These are phyloP conservation scores for Leccinum pellstonianum DNA, from an alignment of 768 basidiomycete species.

Conservation along the genomic window DNA sequence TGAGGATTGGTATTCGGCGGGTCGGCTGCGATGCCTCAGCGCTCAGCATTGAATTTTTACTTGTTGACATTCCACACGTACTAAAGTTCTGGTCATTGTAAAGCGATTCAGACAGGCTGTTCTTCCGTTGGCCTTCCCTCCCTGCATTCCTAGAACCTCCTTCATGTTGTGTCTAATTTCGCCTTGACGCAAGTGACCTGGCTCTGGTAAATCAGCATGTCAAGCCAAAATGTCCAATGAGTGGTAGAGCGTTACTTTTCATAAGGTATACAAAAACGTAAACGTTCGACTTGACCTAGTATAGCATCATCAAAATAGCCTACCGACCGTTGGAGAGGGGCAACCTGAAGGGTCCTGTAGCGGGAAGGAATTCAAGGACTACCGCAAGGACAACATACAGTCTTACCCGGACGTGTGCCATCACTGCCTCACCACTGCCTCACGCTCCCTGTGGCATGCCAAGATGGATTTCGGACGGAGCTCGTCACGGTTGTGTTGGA, in stretches of 20 bases:
- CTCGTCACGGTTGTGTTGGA: too few species aligned
- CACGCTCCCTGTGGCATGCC: constrained; percentile 11
- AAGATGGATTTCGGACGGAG: background rate
- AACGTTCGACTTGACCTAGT: constrained; percentile 20
- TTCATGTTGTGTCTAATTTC: constrained; percentile 18
- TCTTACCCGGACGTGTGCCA: too few species aligned
- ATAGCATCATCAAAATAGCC: constrained; percentile 27
- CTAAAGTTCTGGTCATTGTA: constrained; percentile 19
- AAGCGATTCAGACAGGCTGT: constrained; percentile 23
- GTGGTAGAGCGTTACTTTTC: constrained; percentile 11
- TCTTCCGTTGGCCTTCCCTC: constrained; percentile 10
- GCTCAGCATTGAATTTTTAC: too few species aligned
- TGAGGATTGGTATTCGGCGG: constrained; percentile 6
- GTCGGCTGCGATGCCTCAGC: constrained; percentile 9
- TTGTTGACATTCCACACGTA: background rate
- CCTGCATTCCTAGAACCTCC: constrained; percentile 15
- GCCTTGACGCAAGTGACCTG: constrained; percentile 14
- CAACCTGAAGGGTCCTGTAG: too few species aligned
- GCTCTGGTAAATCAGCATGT: background rate
- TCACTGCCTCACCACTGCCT: too few species aligned
- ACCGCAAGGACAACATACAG: too few species aligned
- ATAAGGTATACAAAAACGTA: constrained; percentile 24
- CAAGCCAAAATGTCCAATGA: background rate
- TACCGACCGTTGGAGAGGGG: constrained; percentile 10
- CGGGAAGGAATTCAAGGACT: too few species aligned